Conservation (phyloP, 169 alveolate species). For the Plasmodium berghei region DNA sequence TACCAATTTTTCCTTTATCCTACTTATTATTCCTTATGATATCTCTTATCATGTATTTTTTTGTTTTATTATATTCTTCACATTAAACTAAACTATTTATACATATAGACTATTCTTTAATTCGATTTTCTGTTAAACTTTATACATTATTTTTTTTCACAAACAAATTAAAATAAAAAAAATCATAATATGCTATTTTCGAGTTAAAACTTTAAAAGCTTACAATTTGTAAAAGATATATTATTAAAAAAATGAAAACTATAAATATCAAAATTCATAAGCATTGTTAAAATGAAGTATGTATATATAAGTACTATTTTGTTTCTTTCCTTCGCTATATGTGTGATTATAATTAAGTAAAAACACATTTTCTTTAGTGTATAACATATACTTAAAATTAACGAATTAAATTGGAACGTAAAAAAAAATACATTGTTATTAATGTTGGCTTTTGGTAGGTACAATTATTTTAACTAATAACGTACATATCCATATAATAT, state of each 20-base stretch:
- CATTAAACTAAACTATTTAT: too few species aligned
- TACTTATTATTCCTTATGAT: too few species aligned
- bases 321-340: background rate
- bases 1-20: too few species aligned
- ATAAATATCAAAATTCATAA: background rate
- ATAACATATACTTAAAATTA: constrained; percentile 1
- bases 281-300: background rate
- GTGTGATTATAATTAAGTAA: background rate
- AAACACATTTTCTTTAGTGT: background rate
- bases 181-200: too few species aligned
- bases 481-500: background rate
- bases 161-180: too few species aligned
- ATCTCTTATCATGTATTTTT: too few species aligned
- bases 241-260: background rate
- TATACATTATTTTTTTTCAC: too few species aligned
- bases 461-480: constrained; percentile 19
- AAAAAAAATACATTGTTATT: background rate
- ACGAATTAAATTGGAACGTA: background rate
- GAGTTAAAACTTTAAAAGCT: too few species aligned
- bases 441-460: constrained; percentile 19
- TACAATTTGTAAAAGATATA: too few species aligned
- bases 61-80: too few species aligned
- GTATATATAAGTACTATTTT: background rate
- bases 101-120: too few species aligned
- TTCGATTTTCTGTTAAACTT: too few species aligned